phyloP scores from a whole-genome alignment of 2,329 filamentous ascomycete genomes.

The Aspergillus spinulosporus region DNA sequence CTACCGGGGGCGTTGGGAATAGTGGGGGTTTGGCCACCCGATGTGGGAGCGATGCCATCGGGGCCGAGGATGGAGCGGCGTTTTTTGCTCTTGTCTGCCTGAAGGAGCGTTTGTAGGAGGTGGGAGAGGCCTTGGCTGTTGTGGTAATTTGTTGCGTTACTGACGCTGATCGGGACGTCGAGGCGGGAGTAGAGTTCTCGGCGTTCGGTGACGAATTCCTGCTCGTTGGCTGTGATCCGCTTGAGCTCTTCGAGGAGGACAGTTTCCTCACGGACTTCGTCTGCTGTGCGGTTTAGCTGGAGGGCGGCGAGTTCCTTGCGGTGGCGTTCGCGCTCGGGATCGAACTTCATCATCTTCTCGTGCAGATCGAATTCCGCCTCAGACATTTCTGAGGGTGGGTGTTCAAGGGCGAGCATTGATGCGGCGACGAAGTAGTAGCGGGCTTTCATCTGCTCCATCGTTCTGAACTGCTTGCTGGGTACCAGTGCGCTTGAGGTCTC shows the following conservation, averaged over 20 bases:
- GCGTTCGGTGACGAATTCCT: constrained; percentile 83
- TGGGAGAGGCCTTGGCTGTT: constrained; percentile 76
- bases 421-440: constrained; percentile 87
- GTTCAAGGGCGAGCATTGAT: constrained; percentile 76
- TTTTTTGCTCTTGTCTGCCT: constrained; percentile 85
- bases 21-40: constrained; percentile 54
- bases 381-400: constrained; percentile 83
- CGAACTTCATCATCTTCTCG: constrained; percentile 83
- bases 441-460: constrained; percentile 86
- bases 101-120: constrained; percentile 78
- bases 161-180: constrained; percentile 72
- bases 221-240: constrained; percentile 82
- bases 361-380: constrained; percentile 78
- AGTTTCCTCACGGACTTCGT: constrained; percentile 91
- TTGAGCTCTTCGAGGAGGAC: constrained; percentile 86
- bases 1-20: constrained; percentile 37
- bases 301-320: constrained; percentile 84
- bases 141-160: constrained; percentile 74
- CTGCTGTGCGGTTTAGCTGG: constrained; percentile 73
- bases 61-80: constrained; percentile 68
- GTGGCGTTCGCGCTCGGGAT: constrained; percentile 72
- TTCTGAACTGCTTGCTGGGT: constrained; percentile 54
- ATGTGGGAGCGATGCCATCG: constrained; percentile 54
- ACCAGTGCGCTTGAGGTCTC: constrained; percentile 36
- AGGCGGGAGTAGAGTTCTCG: constrained; percentile 83